Conservation (phyloP, 2,329 filamentous ascomycete genomes). For the Nannizzia gypsea region DNA sequence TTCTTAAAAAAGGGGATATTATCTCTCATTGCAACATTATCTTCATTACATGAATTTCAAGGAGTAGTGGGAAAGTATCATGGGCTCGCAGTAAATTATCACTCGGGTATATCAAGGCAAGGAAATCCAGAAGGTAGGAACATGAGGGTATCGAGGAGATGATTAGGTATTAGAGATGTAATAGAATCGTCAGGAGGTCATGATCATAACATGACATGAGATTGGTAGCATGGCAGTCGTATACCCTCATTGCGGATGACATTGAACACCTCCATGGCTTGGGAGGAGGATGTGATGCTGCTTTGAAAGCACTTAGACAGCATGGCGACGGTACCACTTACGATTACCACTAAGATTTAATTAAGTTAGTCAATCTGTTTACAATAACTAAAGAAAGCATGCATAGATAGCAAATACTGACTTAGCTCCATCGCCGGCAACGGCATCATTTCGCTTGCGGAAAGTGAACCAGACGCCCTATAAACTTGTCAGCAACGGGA, state of each 20-base stretch:
- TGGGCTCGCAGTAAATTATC: neutral
- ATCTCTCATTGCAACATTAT: neutral
- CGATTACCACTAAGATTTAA: conserved; percentile 16
- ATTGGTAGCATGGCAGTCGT: neutral
- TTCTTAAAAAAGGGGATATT: neutral
- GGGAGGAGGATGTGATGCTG: neutral
- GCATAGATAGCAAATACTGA: neutral
- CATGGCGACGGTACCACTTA: conserved; percentile 26
- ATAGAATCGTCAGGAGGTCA: neutral
- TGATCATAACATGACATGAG: conserved; percentile 3
- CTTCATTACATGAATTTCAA: neutral
- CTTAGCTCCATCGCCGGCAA: conserved; percentile 12
- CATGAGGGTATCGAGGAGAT: neutral
- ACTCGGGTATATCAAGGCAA: neutral
- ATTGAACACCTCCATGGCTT: conserved; percentile 6
- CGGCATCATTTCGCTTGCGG: conserved; percentile 10
- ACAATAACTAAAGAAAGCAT: neutral
- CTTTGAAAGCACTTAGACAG: conserved; percentile 19
- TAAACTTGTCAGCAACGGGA: neutral
- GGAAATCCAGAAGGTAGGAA: neutral
- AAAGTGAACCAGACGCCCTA: conserved; percentile 16
- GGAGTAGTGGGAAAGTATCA: neutral
- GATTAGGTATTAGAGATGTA: conserved; percentile 1
- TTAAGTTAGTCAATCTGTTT: neutral
- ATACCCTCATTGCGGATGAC: neutral